Percentiles rank a stretch among this genome's conserved stretches.
These are phyloP conservation scores for Diaporthe vexans DNA, from an alignment of 2,329 filamentous ascomycete genomes.

Conservation along the genomic window DNA sequence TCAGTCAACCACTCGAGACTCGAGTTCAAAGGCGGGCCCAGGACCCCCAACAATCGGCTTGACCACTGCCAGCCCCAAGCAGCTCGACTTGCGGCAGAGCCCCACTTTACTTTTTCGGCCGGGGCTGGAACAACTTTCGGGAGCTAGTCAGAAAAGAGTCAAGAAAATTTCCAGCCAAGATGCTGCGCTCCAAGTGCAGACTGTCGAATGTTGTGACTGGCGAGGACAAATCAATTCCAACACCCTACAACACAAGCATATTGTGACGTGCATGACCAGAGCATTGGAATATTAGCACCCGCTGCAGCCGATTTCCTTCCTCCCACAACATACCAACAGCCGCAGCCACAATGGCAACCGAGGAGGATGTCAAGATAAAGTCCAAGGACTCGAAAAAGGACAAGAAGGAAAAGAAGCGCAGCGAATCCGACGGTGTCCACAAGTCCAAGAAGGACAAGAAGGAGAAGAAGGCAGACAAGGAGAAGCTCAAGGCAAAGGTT, in stretches of 20 bases:
- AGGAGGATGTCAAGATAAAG: slow-evolving; percentile 64
- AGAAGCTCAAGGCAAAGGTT: slow-evolving; percentile 74
- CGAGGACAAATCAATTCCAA: not conserved
- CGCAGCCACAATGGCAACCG: slow-evolving; percentile 59
- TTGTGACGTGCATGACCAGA: not conserved
- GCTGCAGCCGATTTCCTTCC: not conserved
- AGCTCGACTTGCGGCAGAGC: not conserved
- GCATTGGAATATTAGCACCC: not conserved
- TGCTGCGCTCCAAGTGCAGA: slow-evolving; percentile 7
- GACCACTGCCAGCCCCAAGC: not conserved
- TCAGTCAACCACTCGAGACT: not conserved
- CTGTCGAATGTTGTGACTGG: not conserved
- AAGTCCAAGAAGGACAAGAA: slow-evolving; percentile 73
- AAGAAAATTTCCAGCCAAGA: slow-evolving; percentile 40
- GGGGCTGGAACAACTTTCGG: slow-evolving; percentile 41
- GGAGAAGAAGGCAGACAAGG: slow-evolving; percentile 80
- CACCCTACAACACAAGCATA: not conserved
- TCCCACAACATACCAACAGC: not conserved
- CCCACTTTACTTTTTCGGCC: slow-evolving; percentile 19
- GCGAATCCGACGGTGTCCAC: slow-evolving; percentile 65
- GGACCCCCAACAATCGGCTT: not conserved
- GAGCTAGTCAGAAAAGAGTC: slow-evolving; percentile 34
- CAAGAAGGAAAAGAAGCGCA: slow-evolving; percentile 69
- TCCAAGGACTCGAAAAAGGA: slow-evolving; percentile 66
- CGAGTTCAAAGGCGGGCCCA: not conserved